Evolutionary conservation across 2,329 filamentous ascomycete species (phyloP).

Genomic region (Aureobasidium vineae): DNA sequence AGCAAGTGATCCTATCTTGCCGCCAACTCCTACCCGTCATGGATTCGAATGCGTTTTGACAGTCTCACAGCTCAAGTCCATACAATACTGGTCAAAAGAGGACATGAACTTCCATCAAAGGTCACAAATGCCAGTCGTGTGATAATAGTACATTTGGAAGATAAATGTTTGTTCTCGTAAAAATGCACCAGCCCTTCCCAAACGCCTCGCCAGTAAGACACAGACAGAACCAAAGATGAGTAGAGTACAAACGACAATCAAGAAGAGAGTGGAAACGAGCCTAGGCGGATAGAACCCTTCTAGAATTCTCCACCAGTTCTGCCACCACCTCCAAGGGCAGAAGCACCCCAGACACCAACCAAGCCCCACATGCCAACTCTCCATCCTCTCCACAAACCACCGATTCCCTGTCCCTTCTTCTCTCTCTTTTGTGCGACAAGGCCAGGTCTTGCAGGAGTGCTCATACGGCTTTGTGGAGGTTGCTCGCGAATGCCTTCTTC

Average conservation of each 20-base stretch:
- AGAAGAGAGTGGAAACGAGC: background rate
- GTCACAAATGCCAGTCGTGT: too few species aligned
- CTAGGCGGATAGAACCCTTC: background rate
- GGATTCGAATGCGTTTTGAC: too few species aligned
- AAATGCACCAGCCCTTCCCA: background rate
- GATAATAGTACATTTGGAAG: background rate
- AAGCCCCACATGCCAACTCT: conserved; percentile 76
- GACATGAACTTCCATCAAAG: too few species aligned
- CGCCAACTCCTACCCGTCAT: too few species aligned
- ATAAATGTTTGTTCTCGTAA: conserved; percentile 1
- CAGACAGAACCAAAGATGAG: background rate
- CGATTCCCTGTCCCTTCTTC: conserved; percentile 63
- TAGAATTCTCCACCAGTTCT: conserved; percentile 28
- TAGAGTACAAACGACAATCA: background rate
- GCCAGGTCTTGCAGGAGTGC: conserved; percentile 36
- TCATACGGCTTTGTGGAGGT: conserved; percentile 40
- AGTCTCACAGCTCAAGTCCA: too few species aligned
- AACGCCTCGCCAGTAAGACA: conserved; percentile 11
- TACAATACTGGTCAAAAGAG: too few species aligned
- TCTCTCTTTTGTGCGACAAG: conserved; percentile 42
- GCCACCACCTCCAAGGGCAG: conserved; percentile 26
- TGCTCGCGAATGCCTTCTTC: conserved; percentile 66
- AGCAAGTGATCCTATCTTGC: too few species aligned
- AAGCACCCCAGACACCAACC: conserved; percentile 62
- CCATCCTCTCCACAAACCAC: conserved; percentile 71